A percentile compares a stretch with the other conserved stretches of the same genome.
Evolutionary conservation across 1,139 yeast species (phyloP).

Genomic region (Diutina neorugosa): DNA sequence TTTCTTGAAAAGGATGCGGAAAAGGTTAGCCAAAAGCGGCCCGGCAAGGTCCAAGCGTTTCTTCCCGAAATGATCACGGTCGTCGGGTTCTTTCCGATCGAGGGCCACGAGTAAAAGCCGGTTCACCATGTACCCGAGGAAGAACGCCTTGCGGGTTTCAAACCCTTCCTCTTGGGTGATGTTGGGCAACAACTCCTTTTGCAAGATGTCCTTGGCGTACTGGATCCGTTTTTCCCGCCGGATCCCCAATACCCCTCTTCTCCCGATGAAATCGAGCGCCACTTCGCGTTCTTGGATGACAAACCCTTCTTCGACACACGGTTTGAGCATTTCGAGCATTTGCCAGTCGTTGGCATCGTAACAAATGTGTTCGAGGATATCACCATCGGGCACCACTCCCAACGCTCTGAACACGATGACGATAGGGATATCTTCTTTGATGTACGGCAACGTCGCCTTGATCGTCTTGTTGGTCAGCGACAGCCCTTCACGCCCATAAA

Average conservation of each 20-base stretch:
- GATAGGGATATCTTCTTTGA: conserved; percentile 92
- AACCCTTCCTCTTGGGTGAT: conserved; percentile 96
- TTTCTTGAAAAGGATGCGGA: conserved; percentile 88
- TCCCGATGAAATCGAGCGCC: conserved; percentile 93
- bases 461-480: conserved; percentile 72
- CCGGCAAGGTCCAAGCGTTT: conserved; percentile 98
- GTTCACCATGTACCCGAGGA: conserved; percentile 95
- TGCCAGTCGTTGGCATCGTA: conserved; percentile 98
- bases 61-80: conserved; percentile 98
- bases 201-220: conserved; percentile 91
- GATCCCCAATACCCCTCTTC: conserved; percentile 95
- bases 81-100: conserved; percentile 96
- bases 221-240: conserved; percentile 97
- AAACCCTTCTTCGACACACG: conserved; percentile 98
- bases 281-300: conserved; percentile 97
- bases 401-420: conserved; percentile 94
- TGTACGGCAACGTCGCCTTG: conserved; percentile 91
- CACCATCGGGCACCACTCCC: conserved; percentile 98
- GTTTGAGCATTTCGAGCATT: conserved; percentile 97
- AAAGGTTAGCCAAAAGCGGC: conserved; percentile 87
- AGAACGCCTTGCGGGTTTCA: conserved; percentile 93
- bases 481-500: conserved; percentile 73
- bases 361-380: conserved; percentile 93
- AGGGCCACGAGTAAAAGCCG: conserved; percentile 87
- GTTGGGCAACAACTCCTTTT: conserved; percentile 92